These are phyloP conservation scores for Pistacia vera DNA, from an alignment of 345 rosid species.

Conservation along the genomic window DNA sequence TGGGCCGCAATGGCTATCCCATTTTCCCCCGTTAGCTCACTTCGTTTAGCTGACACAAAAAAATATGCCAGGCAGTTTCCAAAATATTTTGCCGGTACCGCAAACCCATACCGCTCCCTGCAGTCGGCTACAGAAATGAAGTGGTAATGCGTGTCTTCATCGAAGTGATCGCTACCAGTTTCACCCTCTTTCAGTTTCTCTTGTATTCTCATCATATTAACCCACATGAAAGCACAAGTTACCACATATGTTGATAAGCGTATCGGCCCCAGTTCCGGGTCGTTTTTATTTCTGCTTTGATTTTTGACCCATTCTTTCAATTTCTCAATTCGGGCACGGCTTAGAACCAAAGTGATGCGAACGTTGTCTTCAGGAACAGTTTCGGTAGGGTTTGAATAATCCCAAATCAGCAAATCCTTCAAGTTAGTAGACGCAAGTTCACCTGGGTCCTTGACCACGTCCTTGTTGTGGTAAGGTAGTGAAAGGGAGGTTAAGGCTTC, in stretches of 20 bases:
- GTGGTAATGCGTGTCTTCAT: neutral
- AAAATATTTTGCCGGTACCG: conserved; percentile 29
- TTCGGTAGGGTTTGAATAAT: neutral
- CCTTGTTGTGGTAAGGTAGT: conserved; percentile 25
- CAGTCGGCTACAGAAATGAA: conserved; percentile 29
- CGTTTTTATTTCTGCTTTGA: neutral
- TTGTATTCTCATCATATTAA: conserved; percentile 28
- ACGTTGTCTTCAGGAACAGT: conserved; percentile 20
- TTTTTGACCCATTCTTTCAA: conserved; percentile 25
- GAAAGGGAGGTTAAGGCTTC: conserved; percentile 7
- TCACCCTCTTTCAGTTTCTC: conserved; percentile 15
- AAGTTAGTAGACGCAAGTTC: conserved; percentile 18
- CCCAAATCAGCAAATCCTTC: conserved; percentile 19
- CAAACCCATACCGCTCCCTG: conserved; percentile 19
- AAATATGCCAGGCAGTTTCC: conserved; percentile 39
- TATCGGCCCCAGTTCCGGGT: neutral
- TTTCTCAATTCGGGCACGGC: conserved; percentile 8
- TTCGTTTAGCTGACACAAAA: conserved; percentile 14
- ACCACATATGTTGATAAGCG: conserved; percentile 32
- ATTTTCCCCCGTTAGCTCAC: conserved; percentile 24
- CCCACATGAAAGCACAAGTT: conserved; percentile 38
- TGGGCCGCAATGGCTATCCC: conserved; percentile 41
- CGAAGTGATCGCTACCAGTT: too few relatives aligned
- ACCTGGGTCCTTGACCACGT: conserved; percentile 32
- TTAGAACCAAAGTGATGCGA: conserved; percentile 31